Conservation (phyloP, 148 eudicot species). For the Euryodendron excelsum region DNA sequence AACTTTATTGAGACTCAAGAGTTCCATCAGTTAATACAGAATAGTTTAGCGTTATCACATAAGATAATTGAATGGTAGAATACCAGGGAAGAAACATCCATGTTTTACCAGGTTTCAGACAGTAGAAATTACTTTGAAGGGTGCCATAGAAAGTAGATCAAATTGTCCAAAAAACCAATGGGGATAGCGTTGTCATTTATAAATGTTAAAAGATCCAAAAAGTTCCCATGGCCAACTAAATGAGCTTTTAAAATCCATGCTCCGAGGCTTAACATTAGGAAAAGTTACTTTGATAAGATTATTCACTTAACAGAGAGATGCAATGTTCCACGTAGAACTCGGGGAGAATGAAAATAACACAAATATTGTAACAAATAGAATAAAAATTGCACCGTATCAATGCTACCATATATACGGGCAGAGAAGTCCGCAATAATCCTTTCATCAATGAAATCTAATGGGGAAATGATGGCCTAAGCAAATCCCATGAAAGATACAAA, state of each 20-base stretch:
- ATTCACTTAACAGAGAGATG: background rate
- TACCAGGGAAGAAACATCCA: background rate
- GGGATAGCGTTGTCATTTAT: background rate
- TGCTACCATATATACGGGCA: background rate
- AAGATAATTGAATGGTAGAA: background rate
- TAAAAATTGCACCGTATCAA: background rate
- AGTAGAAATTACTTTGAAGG: background rate
- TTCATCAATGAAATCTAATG: no score
- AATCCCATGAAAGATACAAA: background rate
- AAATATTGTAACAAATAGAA: background rate
- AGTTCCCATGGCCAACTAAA: background rate
- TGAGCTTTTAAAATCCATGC: background rate
- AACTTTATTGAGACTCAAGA: no score
- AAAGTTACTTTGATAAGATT: background rate
- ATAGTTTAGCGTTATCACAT: no score
- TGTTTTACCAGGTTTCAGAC: no score
- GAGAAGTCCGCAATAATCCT: background rate
- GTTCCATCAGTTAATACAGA: no score
- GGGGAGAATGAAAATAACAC: background rate
- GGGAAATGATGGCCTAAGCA: background rate
- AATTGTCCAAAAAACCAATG: background rate
- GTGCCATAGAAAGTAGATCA: background rate
- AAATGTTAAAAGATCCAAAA: background rate
- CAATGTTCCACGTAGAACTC: background rate
- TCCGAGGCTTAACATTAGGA: background rate